Evolutionary conservation across 345 rosid species (phyloP).

Genomic region (Gossypium rotundifolium): DNA sequence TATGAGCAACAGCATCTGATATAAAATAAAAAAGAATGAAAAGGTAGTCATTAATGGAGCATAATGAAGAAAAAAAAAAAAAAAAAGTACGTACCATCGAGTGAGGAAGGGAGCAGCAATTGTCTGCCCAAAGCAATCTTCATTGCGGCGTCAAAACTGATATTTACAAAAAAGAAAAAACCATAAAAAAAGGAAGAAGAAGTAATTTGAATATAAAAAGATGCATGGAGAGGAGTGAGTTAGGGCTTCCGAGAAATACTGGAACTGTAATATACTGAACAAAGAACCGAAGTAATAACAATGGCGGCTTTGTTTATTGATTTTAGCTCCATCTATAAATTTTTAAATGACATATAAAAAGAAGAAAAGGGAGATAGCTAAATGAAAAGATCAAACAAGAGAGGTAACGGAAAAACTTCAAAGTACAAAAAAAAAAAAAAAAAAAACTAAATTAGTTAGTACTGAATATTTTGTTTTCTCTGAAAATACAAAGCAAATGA

Average conservation of each 20-base stretch:
- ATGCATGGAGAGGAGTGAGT: neutral
- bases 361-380: too few species aligned
- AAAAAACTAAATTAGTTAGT: neutral
- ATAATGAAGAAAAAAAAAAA: neutral
- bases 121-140: conserved; percentile 10
- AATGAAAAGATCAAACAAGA: neutral
- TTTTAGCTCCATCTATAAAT: too few species aligned
- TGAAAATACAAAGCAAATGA: neutral
- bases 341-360: too few species aligned
- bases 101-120: neutral
- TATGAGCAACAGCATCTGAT: conserved; percentile 46
- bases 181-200: neutral
- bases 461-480: neutral
- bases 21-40: neutral
- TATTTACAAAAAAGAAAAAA: neutral
- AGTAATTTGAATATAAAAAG: neutral
- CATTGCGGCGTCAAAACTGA: neutral
- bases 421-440: neutral
- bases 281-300: too few species aligned
- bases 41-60: neutral
- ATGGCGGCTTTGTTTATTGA: too few species aligned
- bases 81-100: neutral
- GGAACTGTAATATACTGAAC: neutral
- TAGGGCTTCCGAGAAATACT: neutral
- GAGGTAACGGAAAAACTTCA: neutral